A percentile compares a stretch with the other conserved stretches of the same genome.
Conservation (phyloP, 164 flowering plant species). For the Akebia trifoliata region DNA sequence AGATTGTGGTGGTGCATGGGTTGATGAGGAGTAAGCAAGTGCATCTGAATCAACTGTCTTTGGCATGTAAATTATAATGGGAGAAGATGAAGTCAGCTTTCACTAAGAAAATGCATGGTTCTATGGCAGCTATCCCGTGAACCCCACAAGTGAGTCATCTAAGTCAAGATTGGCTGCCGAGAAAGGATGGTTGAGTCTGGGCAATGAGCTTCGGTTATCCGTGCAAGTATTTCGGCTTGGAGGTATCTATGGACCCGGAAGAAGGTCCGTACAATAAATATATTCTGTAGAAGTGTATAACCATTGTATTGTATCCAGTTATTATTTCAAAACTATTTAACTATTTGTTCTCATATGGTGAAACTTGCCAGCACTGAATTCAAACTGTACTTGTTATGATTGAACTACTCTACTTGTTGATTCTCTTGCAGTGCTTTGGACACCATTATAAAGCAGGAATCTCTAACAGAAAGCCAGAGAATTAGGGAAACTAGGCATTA, state of each 20-base stretch:
- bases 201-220: constrained; percentile 45
- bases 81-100: constrained; percentile 2
- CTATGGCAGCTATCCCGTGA: constrained; percentile 49
- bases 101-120: constrained; percentile 10
- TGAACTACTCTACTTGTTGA: no score
- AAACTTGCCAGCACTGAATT: no score
- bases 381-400: no score
- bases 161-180: constrained; percentile 72
- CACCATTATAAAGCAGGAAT: constrained; percentile 58
- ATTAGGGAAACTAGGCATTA: constrained; percentile 47
- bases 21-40: constrained; percentile 76
- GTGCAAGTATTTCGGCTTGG: constrained; percentile 72
- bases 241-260: constrained; percentile 97
- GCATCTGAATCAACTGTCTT: constrained; percentile 10
- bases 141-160: constrained; percentile 42
- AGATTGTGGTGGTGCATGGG: constrained; percentile 79
- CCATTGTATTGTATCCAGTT: no score
- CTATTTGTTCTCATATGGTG: no score
- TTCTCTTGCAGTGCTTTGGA: constrained; percentile 63
- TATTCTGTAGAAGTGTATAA: background rate
- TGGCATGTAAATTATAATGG: constrained; percentile 3
- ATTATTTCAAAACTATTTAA: no score
- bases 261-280: constrained; percentile 48
- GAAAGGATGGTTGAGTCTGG: constrained; percentile 69
- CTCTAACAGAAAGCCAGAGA: constrained; percentile 46